Percentiles rank a stretch among this genome's conserved stretches.
Conservation (phyloP, 2,329 filamentous ascomycete species). For the Fusarium lateritium region DNA sequence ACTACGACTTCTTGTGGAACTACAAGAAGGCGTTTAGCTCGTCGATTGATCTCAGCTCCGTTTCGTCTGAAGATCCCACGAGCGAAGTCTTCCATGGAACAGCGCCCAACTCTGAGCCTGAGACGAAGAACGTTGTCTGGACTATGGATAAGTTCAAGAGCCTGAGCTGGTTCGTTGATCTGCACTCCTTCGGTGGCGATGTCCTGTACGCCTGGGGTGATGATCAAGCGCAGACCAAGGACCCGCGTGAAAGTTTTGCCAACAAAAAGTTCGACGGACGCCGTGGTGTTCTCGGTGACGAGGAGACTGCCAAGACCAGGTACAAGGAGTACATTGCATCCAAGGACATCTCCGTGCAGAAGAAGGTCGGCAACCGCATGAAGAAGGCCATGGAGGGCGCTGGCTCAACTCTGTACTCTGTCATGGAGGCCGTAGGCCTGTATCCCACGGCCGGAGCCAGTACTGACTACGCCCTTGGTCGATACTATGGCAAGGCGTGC, state of each 20-base stretch:
- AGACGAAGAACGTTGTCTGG: constrained; percentile 69
- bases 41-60: constrained; percentile 55
- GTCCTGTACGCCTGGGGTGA: constrained; percentile 72
- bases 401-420: constrained; percentile 55
- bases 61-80: constrained; percentile 56
- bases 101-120: constrained; percentile 67
- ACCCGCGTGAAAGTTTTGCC: constrained; percentile 64
- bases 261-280: constrained; percentile 67
- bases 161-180: constrained; percentile 70
- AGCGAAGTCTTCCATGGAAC: constrained; percentile 67
- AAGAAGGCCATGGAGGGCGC: constrained; percentile 58
- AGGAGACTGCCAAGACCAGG: constrained; percentile 46
- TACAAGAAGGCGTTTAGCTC: constrained; percentile 61
- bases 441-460: constrained; percentile 63
- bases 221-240: constrained; percentile 65
- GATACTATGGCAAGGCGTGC: constrained; percentile 57
- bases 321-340: constrained; percentile 63
- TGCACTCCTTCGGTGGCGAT: constrained; percentile 68
- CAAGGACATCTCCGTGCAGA: constrained; percentile 55
- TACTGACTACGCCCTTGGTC: constrained; percentile 63
- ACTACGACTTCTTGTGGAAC: constrained; percentile 72
- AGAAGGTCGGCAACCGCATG: constrained; percentile 54
- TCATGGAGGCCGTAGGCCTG: constrained; percentile 58
- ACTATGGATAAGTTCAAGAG: constrained; percentile 64
- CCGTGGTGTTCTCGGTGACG: constrained; percentile 62